phyloP scores from a whole-genome alignment of 164 flowering plant species.

The Vitis rotundifolia region DNA sequence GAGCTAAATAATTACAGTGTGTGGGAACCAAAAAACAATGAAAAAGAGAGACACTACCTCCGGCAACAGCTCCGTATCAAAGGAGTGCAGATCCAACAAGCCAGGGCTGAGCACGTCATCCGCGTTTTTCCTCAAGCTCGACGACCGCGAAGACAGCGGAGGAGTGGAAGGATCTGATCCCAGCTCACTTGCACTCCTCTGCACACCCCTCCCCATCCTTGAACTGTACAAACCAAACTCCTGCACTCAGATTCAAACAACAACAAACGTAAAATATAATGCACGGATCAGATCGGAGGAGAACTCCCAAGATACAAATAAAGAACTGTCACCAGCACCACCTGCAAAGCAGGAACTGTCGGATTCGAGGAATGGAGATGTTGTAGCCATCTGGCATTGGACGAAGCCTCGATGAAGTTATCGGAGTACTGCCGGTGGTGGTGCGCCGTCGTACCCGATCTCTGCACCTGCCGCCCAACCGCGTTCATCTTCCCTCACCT shows the following conservation, averaged over 20 bases:
- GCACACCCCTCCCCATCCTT: slow-evolving; percentile 17
- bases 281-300: no score
- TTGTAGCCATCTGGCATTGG: slow-evolving; percentile 26
- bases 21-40: neutral
- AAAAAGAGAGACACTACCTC: slow-evolving; percentile 28
- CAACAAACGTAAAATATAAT: no score
- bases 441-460: slow-evolving; percentile 33
- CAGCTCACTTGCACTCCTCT: slow-evolving; percentile 13
- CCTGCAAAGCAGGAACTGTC: no score
- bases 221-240: slow-evolving; percentile 26
- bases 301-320: no score
- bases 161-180: slow-evolving; percentile 26
- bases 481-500: slow-evolving; percentile 30
- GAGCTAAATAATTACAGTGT: neutral
- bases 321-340: no score
- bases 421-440: slow-evolving; percentile 44
- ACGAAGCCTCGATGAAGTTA: slow-evolving; percentile 26
- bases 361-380: slow-evolving; percentile 8
- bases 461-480: slow-evolving; percentile 50
- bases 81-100: slow-evolving; percentile 50
- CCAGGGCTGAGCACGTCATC: slow-evolving; percentile 46
- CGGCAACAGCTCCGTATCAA: slow-evolving; percentile 50
- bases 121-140: slow-evolving; percentile 32
- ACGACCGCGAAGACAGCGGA: slow-evolving; percentile 22
- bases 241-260: slow-evolving; percentile 8